A percentile compares a stretch with the other conserved stretches of the same genome.
Evolutionary conservation across 805 yeast genomes (phyloP).

Genomic region (Sugiyamaella mastotermitis): DNA sequence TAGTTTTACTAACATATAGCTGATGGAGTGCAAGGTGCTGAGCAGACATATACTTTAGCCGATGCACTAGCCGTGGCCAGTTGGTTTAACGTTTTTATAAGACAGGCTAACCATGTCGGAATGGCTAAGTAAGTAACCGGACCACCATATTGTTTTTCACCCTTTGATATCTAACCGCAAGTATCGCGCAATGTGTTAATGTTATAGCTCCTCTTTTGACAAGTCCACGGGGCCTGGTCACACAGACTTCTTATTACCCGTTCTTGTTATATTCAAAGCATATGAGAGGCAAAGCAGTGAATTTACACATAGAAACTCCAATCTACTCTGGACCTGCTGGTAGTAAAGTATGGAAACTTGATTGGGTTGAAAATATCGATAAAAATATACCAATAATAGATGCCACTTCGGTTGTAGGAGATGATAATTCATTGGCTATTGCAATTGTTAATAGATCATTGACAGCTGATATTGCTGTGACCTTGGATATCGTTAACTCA

Average conservation of each 20-base stretch:
- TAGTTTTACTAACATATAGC: slow-evolving; percentile 19
- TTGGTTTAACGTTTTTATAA: slow-evolving; percentile 32
- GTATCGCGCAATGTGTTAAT: slow-evolving; percentile 32
- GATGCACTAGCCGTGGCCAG: slow-evolving; percentile 33
- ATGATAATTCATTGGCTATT: slow-evolving; percentile 24
- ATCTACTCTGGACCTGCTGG: slow-evolving; percentile 27
- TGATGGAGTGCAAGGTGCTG: slow-evolving; percentile 30
- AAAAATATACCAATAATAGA: slow-evolving; percentile 26
- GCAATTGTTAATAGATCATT: slow-evolving; percentile 29
- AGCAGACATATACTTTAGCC: slow-evolving; percentile 28
- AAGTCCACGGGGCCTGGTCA: slow-evolving; percentile 21
- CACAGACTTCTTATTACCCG: slow-evolving; percentile 31
- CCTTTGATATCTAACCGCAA: neutral
- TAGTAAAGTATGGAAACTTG: slow-evolving; percentile 16
- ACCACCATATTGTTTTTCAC: neutral
- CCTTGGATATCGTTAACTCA: slow-evolving; percentile 19
- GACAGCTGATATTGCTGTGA: slow-evolving; percentile 23
- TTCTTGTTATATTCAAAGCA: slow-evolving; percentile 27
- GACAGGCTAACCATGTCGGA: slow-evolving; percentile 29
- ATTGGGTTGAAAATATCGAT: slow-evolving; percentile 24
- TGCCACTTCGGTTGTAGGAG: slow-evolving; percentile 24
- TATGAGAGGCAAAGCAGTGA: slow-evolving; percentile 31
- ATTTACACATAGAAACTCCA: slow-evolving; percentile 29
- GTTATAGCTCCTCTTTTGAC: slow-evolving; percentile 36
- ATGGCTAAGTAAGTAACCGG: slow-evolving; percentile 24